Conservation (phyloP, 176 grass and related monocot genomes). For the Pontederia crassipes region DNA sequence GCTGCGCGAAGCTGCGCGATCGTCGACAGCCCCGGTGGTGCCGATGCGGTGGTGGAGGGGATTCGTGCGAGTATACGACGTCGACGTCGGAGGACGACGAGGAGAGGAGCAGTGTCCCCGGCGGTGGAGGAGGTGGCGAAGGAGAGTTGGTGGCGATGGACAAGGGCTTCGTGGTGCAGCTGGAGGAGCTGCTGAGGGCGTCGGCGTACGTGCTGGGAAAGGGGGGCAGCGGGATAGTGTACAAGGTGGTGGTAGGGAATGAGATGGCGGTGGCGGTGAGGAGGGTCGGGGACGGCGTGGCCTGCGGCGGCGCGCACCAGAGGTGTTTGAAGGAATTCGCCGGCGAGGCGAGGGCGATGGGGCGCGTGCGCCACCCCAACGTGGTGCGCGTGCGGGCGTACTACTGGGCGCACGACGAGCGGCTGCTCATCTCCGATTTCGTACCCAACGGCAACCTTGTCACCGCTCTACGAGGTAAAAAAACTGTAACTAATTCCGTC, state of each 20-base stretch:
- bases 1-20: not conserved
- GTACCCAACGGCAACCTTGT: slow-evolving; percentile 79
- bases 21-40: no score
- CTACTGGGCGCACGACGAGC: slow-evolving; percentile 96
- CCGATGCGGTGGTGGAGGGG: no score
- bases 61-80: no score
- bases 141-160: slow-evolving; percentile 48
- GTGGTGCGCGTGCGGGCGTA: slow-evolving; percentile 75
- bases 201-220: slow-evolving; percentile 89
- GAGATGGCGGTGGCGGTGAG: slow-evolving; percentile 63
- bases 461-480: slow-evolving; percentile 71
- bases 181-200: slow-evolving; percentile 87
- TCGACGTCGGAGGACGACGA: slow-evolving; percentile 33
- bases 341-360: slow-evolving; percentile 58
- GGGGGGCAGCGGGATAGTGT: slow-evolving; percentile 83
- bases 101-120: slow-evolving; percentile 2
- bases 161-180: slow-evolving; percentile 76
- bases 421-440: slow-evolving; percentile 94
- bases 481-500: no score
- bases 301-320: slow-evolving; percentile 45
- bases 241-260: slow-evolving; percentile 53
- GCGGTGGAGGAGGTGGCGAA: not conserved
- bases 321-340: slow-evolving; percentile 61
- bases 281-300: slow-evolving; percentile 61
- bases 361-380: slow-evolving; percentile 67